These are phyloP conservation scores for Tubosaeta brunneosetosa DNA, from an alignment of 768 basidiomycete genomes.

Conservation along the genomic window DNA sequence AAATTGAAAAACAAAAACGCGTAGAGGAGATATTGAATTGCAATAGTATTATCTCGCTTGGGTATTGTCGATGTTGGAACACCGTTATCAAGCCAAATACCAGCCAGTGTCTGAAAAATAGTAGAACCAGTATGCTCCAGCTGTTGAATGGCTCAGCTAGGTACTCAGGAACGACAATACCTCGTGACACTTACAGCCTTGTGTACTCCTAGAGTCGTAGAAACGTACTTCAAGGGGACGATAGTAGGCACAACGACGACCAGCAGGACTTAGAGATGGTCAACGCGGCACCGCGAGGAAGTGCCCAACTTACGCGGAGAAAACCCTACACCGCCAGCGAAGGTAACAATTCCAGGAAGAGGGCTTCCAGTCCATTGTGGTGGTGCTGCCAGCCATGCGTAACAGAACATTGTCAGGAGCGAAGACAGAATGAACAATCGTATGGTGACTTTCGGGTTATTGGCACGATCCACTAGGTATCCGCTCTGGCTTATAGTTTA, in stretches of 20 bases:
- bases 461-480: conserved; percentile 57
- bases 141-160: conserved; percentile 30
- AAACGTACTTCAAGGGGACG: conserved; percentile 66
- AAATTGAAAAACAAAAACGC: conserved; percentile 54
- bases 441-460: conserved; percentile 53
- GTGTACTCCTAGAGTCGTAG: conserved; percentile 73
- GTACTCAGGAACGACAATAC: not conserved
- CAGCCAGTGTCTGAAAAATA: conserved; percentile 69
- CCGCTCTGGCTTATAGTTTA: conserved; percentile 44
- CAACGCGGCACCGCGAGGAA: conserved; percentile 1
- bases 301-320: conserved; percentile 46
- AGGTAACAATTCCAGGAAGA: conserved; percentile 55
- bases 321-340: conserved; percentile 69
- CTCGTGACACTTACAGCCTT: conserved; percentile 54
- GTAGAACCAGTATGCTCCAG: conserved; percentile 73
- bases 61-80: conserved; percentile 3
- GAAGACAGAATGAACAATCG: conserved; percentile 57
- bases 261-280: conserved; percentile 49
- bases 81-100: conserved; percentile 53
- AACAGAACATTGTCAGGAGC: conserved; percentile 54
- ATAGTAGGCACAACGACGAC: conserved; percentile 72
- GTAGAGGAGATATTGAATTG: conserved; percentile 52
- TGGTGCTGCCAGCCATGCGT: conserved; percentile 63
- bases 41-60: conserved; percentile 30
- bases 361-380: conserved; percentile 53